Percentiles rank a stretch among this genome's conserved stretches.
Conservation (phyloP, 2,329 filamentous ascomycete species). For the Nemania sp. region DNA sequence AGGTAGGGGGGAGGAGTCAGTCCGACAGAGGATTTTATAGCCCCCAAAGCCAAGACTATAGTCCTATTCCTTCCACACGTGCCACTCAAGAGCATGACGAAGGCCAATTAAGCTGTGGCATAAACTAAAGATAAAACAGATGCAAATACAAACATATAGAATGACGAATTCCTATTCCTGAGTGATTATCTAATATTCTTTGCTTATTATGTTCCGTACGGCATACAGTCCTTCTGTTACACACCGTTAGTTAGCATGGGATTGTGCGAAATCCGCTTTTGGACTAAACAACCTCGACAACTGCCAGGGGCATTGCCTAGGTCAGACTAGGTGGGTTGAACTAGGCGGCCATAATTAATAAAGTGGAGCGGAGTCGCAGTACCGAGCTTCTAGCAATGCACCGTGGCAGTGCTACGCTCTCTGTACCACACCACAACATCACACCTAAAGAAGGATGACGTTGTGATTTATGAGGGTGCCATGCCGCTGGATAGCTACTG, state of each 20-base stretch:
- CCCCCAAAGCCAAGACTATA: background rate
- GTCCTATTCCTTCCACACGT: background rate
- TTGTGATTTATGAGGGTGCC: background rate
- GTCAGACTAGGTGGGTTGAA: background rate
- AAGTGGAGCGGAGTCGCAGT: background rate
- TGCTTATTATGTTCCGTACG: too few relatives aligned
- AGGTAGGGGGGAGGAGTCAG: background rate
- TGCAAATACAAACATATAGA: too few relatives aligned
- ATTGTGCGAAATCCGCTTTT: too few relatives aligned
- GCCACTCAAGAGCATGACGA: background rate
- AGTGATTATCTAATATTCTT: too few relatives aligned
- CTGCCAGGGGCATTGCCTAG: background rate
- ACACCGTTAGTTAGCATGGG: too few relatives aligned
- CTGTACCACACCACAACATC: background rate
- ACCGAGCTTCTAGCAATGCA: conserved; percentile 4
- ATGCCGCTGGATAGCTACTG: background rate
- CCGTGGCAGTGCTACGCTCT: conserved; percentile 17
- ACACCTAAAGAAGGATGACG: conserved; percentile 2
- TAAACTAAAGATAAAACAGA: too few relatives aligned
- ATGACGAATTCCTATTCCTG: too few relatives aligned
- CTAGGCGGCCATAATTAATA: background rate
- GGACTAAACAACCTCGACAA: too few relatives aligned
- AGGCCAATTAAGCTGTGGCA: background rate
- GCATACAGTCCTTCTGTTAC: too few relatives aligned
- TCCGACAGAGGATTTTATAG: background rate